Percentiles rank a stretch among this genome's conserved stretches.
Evolutionary conservation across 192 early-diverging fungal genomes (phyloP).

Genomic region (Diversispora epigaea): DNA sequence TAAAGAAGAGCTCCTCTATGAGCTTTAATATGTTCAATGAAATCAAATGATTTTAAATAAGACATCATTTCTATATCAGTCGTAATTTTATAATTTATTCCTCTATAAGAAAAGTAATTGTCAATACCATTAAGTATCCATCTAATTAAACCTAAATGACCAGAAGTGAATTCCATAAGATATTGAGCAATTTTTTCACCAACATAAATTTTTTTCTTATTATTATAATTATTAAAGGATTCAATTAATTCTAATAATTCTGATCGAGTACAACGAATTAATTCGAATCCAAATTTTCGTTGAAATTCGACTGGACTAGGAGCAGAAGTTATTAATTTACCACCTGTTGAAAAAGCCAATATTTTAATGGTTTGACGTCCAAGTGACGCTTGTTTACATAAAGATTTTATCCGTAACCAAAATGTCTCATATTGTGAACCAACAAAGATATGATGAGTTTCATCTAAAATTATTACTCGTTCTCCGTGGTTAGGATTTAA

Average conservation of each 20-base stretch:
- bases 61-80: slow-evolving; percentile 23
- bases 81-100: slow-evolving; percentile 16
- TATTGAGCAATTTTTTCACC: slow-evolving; percentile 23
- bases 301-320: slow-evolving; percentile 30
- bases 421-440: slow-evolving; percentile 15
- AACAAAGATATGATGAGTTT: slow-evolving; percentile 25
- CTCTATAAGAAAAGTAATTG: slow-evolving; percentile 29
- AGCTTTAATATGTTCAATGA: slow-evolving; percentile 29
- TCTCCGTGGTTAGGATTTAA: slow-evolving; percentile 28
- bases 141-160: slow-evolving; percentile 19
- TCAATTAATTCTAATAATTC: slow-evolving; percentile 22
- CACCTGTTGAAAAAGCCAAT: slow-evolving; percentile 25
- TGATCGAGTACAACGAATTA: slow-evolving; percentile 4
- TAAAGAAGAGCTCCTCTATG: slow-evolving; percentile 26
- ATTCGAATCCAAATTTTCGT: slow-evolving; percentile 27
- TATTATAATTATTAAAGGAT: slow-evolving; percentile 20
- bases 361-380: slow-evolving; percentile 10
- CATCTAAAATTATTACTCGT: slow-evolving; percentile 22
- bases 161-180: slow-evolving; percentile 28
- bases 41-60: slow-evolving; percentile 19
- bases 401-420: slow-evolving; percentile 26
- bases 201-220: slow-evolving; percentile 26
- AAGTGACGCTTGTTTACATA: slow-evolving; percentile 12
- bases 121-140: slow-evolving; percentile 32
- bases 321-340: slow-evolving; percentile 5